Evolutionary conservation across 345 rosid species (phyloP), one percentile per base, ranked within the genome.

Genomic region (Brassica incana): DNA sequence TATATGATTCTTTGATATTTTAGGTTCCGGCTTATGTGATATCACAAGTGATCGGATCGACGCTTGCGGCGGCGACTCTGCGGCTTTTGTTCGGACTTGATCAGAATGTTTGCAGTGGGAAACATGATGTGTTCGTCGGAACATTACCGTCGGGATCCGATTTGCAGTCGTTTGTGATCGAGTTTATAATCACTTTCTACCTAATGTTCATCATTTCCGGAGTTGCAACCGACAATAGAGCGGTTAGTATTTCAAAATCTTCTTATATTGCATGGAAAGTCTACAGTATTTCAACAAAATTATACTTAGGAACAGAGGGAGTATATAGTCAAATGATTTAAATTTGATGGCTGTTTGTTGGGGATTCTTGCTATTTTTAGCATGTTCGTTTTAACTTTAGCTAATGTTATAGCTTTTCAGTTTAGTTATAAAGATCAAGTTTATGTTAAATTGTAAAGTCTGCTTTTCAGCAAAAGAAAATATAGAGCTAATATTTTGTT

Each of bases 131-230:
- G 0, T 95, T 95, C n/a, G 80, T 85, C 0, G 99, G 99, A 79
- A 93, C 99, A 4, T 15, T 81, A 25, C 98, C 99, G 0, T 62
- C 89, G 0, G 99, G 99, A 1, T 72, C 97, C 0, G 16, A 89
- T 38, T 6, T 88, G 50, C 99, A 95, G 69, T 86, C 98, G 4
- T 91, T 89, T 32, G 95, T 85, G 36, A 70, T 95, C 1, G 99
- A 95, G 86, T 95, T 91, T 87, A 91, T 95, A 72, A 89, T 88
- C 83, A 95, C 99, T 10, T 95, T 95, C 86, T 95, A 89, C 83
- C 90, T 95, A 74, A 89, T 95, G 98, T 95, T 95, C 52, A 23
- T 95, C 58, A 84, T 91, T 2, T 92, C 94, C 1, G 99, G 99
- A 0, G 98, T 91, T 5, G 92, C 96, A 36, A 95, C 99, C 0